Conservation (phyloP, 495 filamentous ascomycete species). For the Hyaloscypha bicolor region DNA sequence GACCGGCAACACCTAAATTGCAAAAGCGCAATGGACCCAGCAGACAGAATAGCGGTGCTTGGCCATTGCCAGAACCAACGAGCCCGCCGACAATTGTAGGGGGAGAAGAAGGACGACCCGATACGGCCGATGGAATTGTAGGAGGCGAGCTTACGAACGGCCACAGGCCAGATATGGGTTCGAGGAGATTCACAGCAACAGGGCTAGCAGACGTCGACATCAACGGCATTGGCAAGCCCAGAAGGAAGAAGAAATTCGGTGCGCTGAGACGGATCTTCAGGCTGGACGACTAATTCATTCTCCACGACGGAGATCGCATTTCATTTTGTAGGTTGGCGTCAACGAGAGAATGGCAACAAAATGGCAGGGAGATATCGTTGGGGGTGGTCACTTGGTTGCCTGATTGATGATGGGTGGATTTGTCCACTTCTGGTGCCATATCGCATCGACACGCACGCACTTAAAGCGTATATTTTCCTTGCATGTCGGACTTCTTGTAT, state of each 20-base stretch:
- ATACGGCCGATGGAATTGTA: conserved; percentile 17
- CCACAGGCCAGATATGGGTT: conserved; percentile 22
- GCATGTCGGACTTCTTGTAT: conserved; percentile 1
- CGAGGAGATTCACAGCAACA: conserved; percentile 27
- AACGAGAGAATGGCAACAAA: background rate
- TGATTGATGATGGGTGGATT: background rate
- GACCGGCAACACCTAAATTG: conserved; percentile 19
- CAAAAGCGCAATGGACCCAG: conserved; percentile 25
- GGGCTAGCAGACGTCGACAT: conserved; percentile 13
- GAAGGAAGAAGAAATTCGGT: conserved; percentile 34
- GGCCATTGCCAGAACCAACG: conserved; percentile 16
- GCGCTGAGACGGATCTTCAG: conserved; percentile 31
- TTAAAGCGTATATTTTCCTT: conserved; percentile 1
- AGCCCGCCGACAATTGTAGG: background rate
- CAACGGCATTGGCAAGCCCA: background rate
- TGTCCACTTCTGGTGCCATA: background rate
- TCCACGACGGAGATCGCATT: background rate
- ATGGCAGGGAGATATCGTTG: background rate
- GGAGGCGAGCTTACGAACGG: conserved; percentile 6
- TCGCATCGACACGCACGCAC: background rate
- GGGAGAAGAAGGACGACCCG: conserved; percentile 25
- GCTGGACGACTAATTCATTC: conserved; percentile 22
- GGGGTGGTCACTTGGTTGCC: too few species aligned
- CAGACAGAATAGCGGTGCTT: conserved; percentile 16
- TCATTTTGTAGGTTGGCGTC: background rate